A percentile compares a stretch with the other conserved stretches of the same genome.
Evolutionary conservation across 2,329 filamentous ascomycete species (phyloP).

Genomic region (Exutisphaerella laricina): DNA sequence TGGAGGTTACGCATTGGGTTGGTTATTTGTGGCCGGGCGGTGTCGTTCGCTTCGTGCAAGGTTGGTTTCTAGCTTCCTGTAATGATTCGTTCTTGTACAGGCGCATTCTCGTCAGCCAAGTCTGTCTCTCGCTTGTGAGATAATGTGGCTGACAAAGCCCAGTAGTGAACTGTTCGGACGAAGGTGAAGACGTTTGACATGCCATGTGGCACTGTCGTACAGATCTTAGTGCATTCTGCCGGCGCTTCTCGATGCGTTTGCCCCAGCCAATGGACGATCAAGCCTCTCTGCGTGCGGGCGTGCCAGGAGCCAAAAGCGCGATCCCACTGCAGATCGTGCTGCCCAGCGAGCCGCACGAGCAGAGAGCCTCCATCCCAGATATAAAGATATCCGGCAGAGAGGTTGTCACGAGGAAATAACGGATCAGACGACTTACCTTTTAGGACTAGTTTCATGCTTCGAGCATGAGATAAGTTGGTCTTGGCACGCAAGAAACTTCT

Average conservation of each 20-base stretch:
- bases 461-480: neutral
- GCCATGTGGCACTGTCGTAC: slow-evolving; percentile 4
- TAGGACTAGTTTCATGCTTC: too few relatives aligned
- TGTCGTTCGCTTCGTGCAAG: slow-evolving; percentile 2
- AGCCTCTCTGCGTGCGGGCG: neutral
- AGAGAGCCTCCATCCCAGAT: too few relatives aligned
- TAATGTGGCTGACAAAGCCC: neutral
- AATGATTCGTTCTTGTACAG: neutral
- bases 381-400: too few relatives aligned
- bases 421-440: too few relatives aligned
- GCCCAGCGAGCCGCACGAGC: neutral
- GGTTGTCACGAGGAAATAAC: too few relatives aligned
- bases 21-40: slow-evolving; percentile 1
- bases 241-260: neutral
- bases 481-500: neutral
- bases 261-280: neutral
- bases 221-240: slow-evolving; percentile 5
- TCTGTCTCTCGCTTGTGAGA: neutral
- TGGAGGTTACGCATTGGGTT: slow-evolving; percentile 1
- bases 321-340: slow-evolving; percentile 1
- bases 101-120: neutral
- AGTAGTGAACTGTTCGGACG: neutral
- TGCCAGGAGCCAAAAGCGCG: neutral
- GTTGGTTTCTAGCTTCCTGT: slow-evolving; percentile 4
- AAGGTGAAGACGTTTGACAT: neutral